Base-by-base conservation (phyloP, 2,329 filamentous ascomycete genomes). In the Talaromyces sp. region DNA sequence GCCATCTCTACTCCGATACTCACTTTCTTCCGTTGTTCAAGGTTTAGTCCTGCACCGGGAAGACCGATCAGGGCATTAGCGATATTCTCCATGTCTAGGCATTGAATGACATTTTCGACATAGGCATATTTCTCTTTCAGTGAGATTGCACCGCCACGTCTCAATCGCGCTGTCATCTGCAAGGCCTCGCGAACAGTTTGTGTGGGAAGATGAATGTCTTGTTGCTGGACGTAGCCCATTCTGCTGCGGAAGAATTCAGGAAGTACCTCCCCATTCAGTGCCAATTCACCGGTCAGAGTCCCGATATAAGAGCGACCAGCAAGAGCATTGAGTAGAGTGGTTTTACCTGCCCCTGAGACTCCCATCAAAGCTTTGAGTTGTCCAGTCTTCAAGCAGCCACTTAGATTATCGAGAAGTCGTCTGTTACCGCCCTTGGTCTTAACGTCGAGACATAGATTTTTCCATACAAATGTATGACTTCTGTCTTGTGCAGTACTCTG, bases 301-400 rank as follows among this genome's bases (percentile, higher is more conserved):
- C 88, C 88, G 67, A 88, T 86, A 68, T 85, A 88, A 75, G 88
- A 88, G 63, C 88, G 79, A 3, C 83, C 79, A 1, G 88, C 87
- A 15, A 96, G 80, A 1, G 93, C 91, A 71, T 96, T 91, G 2
- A 96, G 81, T 0, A 96, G 81, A 0, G 92, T 95, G 0, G 92
- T 95, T 79, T 96, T 96, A 58, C 92, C 92, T 5, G 92, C 92
- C 17, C 85, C 85, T 2, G 82, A 85, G 15, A 81, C 81, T 2
- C 81, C 82, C 81, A 83, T 84, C 49, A 84, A 70, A 3, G 82
- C 82, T 10, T 80, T 83, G 34, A 84, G 67, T 56, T 80, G 76
- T 10, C 82, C 82, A 0, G 81, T 81, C 64, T 80, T 77, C 25
- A 84, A 80, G 63, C 78, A 84, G 0, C 82, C 82, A 68, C 76